Conservation (phyloP, 1,139 yeast genomes). For the Hyphopichia burtonii region DNA sequence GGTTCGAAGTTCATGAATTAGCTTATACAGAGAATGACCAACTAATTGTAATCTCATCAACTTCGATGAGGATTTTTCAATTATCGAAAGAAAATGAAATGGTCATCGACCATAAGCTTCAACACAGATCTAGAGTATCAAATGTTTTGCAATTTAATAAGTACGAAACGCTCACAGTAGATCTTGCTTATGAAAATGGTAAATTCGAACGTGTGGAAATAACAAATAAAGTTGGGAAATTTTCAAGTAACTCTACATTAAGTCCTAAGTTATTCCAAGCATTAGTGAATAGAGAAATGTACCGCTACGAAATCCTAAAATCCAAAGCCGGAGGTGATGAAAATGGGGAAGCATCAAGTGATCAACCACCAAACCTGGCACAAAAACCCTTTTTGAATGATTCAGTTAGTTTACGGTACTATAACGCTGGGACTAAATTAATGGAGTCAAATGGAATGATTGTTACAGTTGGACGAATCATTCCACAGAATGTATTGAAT, state of each 20-base stretch:
- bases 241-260: too few relatives aligned
- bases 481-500: constrained; percentile 29
- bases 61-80: background rate
- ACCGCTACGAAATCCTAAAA: background rate
- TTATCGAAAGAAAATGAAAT: background rate
- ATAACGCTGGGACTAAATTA: constrained; percentile 23
- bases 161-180: background rate
- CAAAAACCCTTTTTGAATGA: constrained; percentile 18
- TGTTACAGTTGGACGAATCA: constrained; percentile 24
- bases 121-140: background rate
- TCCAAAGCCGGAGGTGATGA: background rate
- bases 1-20: background rate
- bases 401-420: constrained; percentile 14
- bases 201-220: constrained; percentile 17
- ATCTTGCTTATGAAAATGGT: constrained; percentile 29
- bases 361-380: background rate
- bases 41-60: background rate
- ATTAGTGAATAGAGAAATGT: background rate
- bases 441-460: constrained; percentile 19
- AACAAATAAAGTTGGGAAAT: background rate
- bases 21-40: background rate
- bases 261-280: constrained; percentile 1
- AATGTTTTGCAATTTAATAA: background rate
- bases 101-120: background rate
- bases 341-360: background rate